Base-by-base conservation (phyloP, 345 rosid species). In the Gossypium raimondii region DNA sequence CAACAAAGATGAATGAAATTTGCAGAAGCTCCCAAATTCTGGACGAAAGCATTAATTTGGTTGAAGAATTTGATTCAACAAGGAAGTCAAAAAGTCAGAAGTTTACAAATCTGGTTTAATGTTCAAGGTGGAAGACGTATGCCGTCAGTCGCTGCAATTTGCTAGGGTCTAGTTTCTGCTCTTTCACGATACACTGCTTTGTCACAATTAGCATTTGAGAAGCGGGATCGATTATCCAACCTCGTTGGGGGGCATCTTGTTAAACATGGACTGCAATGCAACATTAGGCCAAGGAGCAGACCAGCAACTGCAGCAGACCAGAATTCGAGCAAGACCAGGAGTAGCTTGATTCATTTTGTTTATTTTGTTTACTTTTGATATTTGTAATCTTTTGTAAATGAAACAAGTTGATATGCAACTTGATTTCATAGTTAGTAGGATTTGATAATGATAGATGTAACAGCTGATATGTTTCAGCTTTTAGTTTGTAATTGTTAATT, bases 121-220 rank as follows among this genome's bases (percentile, higher is more conserved):
- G 73, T 70, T 70, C 61, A 29, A 70, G 61, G 48, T 52, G 61
- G 61, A 70, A 70, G n/a, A 70, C 73, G 41, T 70, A 95, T 73
- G 93, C 93, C 0, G 97, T 95, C 79, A 95, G 77, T 50, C 89
- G 87, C 76, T 91, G 98, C 59, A 95, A 83, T 84, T 88, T 93
- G 53, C 82, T 73, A 17, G 97, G 77, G 73, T 92, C 96, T 61
- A 91, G 82, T 80, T 88, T 91, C 81, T 90, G 94, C 80, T 91
- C 93, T n/a, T 76, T 82, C 47, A 74, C 80, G 8, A 80, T 78
- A 24, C 85, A 81, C 79, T 84, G 86, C 79, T 87, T 90, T 85
- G 84, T 93, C 83, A 90, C 97, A 22, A 87, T 87, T 53, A 88
- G 86, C 96, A 90, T 91, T 72, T 41, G 84, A 55, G 93, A 88